Base-by-base conservation (phyloP, 805 yeast genomes). In the Vanderwaltozyma polyspora region DNA sequence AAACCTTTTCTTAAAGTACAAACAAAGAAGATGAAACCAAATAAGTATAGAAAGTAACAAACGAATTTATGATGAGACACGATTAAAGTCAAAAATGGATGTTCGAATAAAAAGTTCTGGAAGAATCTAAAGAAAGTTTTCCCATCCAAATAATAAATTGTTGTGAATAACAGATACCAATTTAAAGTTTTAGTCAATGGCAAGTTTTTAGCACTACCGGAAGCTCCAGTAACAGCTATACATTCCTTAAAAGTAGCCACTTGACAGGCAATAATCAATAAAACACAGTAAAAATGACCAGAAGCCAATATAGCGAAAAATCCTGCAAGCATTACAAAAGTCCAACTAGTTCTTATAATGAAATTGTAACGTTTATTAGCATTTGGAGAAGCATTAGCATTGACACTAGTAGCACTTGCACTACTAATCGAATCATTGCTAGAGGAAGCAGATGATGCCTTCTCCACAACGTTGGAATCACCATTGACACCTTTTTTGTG, bases 151-250 rank as follows among this genome's bases (percentile, higher is more conserved):
- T 78, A 91, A 60, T 84, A 86, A 43, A 85, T 74, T 6, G 95
- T 78, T n/a, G 94, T 75, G 40, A 79, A 71, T 40, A 91, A 63
- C 45, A 87, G 82, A 62, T 89, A 89, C 96, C 96, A 89, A 57
- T 85, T 85, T 50, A 89, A 64, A n/a, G 81, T 70, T 37, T 76
- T 73, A 31, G 89, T 84, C 57, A 79, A 73, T 16, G 93, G 93
- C 47, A 91, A 63, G 37, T 83, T 82, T 55, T 78, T 80, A 49
- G 82, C 87, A 45, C 80, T 68, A 14, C 89, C 81, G 2, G 95
- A 87, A 26, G 62, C 63, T 44, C 79, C 83, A 16, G 91, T 70
- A 12, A 94, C 89, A 25, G 79, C 74, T 44, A 91, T 89, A 52
- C 91, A 85, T 61, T 91, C 98, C 51, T 76, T 85, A 60, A 86